Evolutionary conservation across 805 yeast species (phyloP).

Genomic region (Candida hungchunana): DNA sequence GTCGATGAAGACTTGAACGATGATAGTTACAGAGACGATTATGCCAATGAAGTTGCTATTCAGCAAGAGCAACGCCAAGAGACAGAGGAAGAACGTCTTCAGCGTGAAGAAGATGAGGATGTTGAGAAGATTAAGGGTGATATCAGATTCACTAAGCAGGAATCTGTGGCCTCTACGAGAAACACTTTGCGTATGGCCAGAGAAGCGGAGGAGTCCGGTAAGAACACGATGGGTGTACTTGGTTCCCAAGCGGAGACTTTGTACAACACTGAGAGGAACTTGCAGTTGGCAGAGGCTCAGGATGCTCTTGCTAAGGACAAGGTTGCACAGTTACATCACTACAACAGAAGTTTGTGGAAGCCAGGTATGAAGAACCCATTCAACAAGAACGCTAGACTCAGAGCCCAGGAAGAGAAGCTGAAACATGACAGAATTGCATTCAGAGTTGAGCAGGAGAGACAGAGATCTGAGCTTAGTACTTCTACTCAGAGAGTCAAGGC

Average conservation of each 20-base stretch:
- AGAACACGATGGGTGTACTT: constrained; percentile 83
- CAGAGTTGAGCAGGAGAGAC: constrained; percentile 56
- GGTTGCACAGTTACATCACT: constrained; percentile 71
- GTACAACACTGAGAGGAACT: constrained; percentile 71
- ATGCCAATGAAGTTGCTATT: constrained; percentile 29
- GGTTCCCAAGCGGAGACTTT: constrained; percentile 92
- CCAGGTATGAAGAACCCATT: constrained; percentile 85
- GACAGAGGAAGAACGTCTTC: constrained; percentile 30
- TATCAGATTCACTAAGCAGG: constrained; percentile 78
- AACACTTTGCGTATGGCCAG: constrained; percentile 71
- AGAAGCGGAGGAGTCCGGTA: constrained; percentile 68
- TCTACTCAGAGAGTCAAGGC: constrained; percentile 66
- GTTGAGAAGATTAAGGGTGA: constrained; percentile 83
- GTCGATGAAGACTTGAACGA: constrained; percentile 30
- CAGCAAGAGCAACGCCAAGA: constrained; percentile 27
- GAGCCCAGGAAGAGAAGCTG: constrained; percentile 68
- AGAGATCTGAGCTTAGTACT: constrained; percentile 53
- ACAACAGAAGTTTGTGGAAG: constrained; percentile 77
- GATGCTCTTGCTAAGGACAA: constrained; percentile 78
- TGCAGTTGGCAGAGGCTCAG: constrained; percentile 76
- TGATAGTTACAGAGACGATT: constrained; percentile 19
- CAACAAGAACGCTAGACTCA: constrained; percentile 70
- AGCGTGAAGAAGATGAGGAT: constrained; percentile 74
- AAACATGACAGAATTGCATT: constrained; percentile 58
- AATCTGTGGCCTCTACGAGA: constrained; percentile 79